phyloP scores from a whole-genome alignment of 2,329 filamentous ascomycete species.

The Claviceps africana region DNA sequence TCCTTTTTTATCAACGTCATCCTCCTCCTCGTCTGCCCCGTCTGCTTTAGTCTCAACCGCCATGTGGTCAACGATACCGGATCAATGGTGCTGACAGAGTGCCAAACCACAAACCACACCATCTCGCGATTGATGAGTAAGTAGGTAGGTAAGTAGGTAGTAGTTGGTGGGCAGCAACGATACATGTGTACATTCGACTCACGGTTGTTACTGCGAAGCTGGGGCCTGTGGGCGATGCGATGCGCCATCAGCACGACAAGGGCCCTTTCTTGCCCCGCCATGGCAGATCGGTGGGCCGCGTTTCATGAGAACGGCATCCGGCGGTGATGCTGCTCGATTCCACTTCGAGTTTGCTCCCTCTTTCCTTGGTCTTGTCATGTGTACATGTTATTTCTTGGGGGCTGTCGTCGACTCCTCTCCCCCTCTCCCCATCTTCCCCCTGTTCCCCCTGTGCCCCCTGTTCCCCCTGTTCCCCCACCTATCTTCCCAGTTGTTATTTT shows the following conservation, averaged over 20 bases:
- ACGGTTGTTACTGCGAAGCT: neutral
- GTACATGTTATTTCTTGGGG: neutral
- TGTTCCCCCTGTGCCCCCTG: neutral
- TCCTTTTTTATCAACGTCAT: neutral
- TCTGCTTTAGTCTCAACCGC: neutral
- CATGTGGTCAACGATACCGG: neutral
- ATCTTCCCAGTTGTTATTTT: neutral
- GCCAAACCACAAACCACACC: neutral
- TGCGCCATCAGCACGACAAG: neutral
- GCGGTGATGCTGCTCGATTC: neutral
- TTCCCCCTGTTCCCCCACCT: neutral
- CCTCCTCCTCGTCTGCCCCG: neutral
- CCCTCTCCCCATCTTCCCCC: neutral
- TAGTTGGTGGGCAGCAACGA: no score
- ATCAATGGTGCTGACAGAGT: neutral
- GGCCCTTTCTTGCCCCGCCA: neutral
- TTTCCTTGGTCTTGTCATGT: neutral
- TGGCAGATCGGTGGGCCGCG: neutral
- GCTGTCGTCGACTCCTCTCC: neutral
- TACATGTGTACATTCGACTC: no score
- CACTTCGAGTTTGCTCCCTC: neutral
- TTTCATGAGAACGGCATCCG: neutral
- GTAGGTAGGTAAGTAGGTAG: no score
- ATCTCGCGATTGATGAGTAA: neutral
- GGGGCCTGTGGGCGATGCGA: neutral